Base-by-base conservation (phyloP, 2,329 filamentous ascomycete genomes). In the Talaromyces sp. region DNA sequence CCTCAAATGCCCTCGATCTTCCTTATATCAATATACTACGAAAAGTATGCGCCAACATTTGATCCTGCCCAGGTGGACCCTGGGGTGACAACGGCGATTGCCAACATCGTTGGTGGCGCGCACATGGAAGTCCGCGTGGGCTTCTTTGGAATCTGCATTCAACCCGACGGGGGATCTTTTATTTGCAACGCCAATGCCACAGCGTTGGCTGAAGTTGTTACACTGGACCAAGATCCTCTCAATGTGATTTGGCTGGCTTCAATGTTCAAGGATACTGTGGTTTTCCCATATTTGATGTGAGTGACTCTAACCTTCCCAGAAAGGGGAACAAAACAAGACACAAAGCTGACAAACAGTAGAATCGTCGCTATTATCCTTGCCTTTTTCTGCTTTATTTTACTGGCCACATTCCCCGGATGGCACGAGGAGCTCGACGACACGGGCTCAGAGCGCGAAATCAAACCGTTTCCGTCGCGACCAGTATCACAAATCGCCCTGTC, bases 301-400 rank as follows among this genome's bases (percentile, higher is more conserved):
- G 90, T 80, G 31, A 27, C 27, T 5, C 5, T 11, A 46, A 24
- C 8, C 7, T 10, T 35, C 46, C 6, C 29, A 51, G 60, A 38
- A 17, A 26, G 26, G 26, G 53, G 5, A 21, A 8, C 1, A 3
- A 19, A 43, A 43, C 68, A 68, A 55, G 51, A 56, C 63, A 61
- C 14, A 56, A 57, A 63, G 12, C 48, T 57, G 43, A 60, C 64
- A 41, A 63, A 55, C 6, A 57, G 12, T 55, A 94, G 91, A 65
- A 99, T 99, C 80, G 92, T 99, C 71, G 94, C 94, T 71, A 92
- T 97, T 72, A 90, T 99, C 74, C 92, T 99, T 71, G 92, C 94
- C 67, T 97, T 97, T 79, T 83, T 97, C 75, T 96, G 92, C 75
- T 91, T 99, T 74, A 84, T 99, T 63, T 85, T 99, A 48, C 88